Evolutionary conservation across 2,329 filamentous ascomycete genomes (phyloP).

Genomic region (Lecanicillium sp.): DNA sequence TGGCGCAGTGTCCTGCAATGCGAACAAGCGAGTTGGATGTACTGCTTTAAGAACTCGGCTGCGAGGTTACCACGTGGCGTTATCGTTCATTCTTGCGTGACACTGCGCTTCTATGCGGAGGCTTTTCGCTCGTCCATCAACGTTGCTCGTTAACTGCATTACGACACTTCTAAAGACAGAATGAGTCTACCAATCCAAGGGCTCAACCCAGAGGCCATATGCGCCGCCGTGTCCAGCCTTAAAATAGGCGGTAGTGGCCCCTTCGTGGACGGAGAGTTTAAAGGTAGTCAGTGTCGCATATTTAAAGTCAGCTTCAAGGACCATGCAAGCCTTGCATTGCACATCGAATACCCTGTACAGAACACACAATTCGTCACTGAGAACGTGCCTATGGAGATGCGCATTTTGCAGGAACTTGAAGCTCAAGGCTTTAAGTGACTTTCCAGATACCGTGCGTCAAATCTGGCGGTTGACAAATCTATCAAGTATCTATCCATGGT

Average conservation of each 20-base stretch:
- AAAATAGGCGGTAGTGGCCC: constrained; percentile 6
- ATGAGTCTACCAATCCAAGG: not conserved
- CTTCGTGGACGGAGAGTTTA: constrained; percentile 1
- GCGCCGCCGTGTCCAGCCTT: not conserved
- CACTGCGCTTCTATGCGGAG: no score
- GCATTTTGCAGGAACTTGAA: not conserved
- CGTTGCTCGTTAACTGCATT: no score
- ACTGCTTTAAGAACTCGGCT: no score
- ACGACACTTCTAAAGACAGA: no score
- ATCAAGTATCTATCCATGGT: constrained; percentile 6
- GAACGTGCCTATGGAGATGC: not conserved
- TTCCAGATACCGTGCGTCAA: not conserved
- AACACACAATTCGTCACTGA: not conserved
- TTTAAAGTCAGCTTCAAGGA: constrained; percentile 6
- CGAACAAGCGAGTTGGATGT: no score
- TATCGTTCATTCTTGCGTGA: no score
- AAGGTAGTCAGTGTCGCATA: constrained; percentile 5
- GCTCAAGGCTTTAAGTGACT: not conserved
- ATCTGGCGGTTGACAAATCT: not conserved
- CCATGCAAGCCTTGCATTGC: constrained; percentile 2
- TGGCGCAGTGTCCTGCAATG: no score
- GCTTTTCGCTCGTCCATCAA: no score
- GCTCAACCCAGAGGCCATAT: constrained; percentile 9
- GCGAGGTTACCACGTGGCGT: no score
- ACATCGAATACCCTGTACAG: not conserved